These are phyloP conservation scores for Penicillium italicum DNA, from an alignment of 2,329 filamentous ascomycete genomes.

Conservation along the genomic window DNA sequence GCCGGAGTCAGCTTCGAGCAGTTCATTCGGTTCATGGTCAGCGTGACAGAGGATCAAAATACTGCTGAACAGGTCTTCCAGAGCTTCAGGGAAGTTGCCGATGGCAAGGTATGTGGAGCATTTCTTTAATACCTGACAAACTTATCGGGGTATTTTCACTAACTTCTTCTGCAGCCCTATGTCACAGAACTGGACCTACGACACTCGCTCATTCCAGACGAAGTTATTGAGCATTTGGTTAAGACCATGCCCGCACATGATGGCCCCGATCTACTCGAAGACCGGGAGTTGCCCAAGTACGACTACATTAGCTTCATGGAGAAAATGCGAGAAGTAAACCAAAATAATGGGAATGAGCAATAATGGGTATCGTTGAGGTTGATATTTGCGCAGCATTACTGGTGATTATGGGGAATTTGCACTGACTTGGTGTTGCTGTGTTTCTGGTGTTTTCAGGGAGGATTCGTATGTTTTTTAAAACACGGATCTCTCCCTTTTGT, in stretches of 20 bases:
- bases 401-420: slow-evolving; percentile 19
- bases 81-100: slow-evolving; percentile 93
- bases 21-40: slow-evolving; percentile 99
- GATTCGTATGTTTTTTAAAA: slow-evolving; percentile 1
- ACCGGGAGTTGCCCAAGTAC: slow-evolving; percentile 79
- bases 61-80: slow-evolving; percentile 98
- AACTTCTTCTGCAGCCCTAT: slow-evolving; percentile 60
- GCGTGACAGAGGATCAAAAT: slow-evolving; percentile 97
- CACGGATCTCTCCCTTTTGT: slow-evolving; percentile 9
- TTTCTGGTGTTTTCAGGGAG: slow-evolving; percentile 17
- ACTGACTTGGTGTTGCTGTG: slow-evolving; percentile 22
- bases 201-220: slow-evolving; percentile 91
- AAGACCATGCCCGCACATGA: slow-evolving; percentile 80
- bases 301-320: slow-evolving; percentile 99
- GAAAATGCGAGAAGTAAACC: slow-evolving; percentile 60
- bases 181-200: slow-evolving; percentile 96
- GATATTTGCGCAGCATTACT: slow-evolving; percentile 21
- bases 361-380: slow-evolving; percentile 13
- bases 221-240: slow-evolving; percentile 89
- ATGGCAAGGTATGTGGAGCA: slow-evolving; percentile 67
- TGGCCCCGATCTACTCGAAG: slow-evolving; percentile 81
- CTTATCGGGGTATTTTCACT: neutral
- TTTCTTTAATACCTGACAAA: neutral
- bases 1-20: slow-evolving; percentile 88
- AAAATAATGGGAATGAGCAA: slow-evolving; percentile 28